These are phyloP conservation scores for Trichosporon coremiiforme DNA, from an alignment of 1,284 basidiomycete genomes.

Conservation along the genomic window DNA sequence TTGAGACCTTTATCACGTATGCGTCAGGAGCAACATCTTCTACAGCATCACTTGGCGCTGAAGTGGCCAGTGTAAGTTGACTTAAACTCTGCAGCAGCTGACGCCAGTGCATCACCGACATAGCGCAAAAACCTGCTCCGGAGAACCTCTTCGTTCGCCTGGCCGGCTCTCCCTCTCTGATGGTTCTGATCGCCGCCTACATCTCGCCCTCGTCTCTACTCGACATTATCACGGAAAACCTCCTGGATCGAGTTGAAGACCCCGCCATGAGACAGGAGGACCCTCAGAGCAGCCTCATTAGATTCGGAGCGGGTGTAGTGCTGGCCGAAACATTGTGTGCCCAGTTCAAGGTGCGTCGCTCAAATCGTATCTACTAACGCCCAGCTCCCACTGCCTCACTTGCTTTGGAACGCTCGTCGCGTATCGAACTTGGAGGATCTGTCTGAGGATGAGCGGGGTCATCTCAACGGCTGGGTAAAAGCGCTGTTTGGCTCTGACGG, in stretches of 20 bases:
- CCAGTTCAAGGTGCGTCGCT: conserved; percentile 40
- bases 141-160: conserved; percentile 45
- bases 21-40: conserved; percentile 36
- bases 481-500: conserved; percentile 55
- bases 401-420: conserved; percentile 45
- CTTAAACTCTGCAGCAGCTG: neutral
- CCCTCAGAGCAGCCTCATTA: conserved; percentile 51
- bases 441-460: conserved; percentile 42
- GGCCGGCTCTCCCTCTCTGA: conserved; percentile 37
- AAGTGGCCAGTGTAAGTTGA: conserved; percentile 39
- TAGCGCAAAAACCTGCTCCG: conserved; percentile 35
- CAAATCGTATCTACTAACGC: conserved; percentile 21
- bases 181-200: conserved; percentile 33
- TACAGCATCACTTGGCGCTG: conserved; percentile 32
- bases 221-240: conserved; percentile 32
- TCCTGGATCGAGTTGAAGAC: conserved; percentile 42
- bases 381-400: conserved; percentile 39
- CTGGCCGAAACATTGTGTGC: conserved; percentile 48
- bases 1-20: conserved; percentile 38
- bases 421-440: conserved; percentile 47
- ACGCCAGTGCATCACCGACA: conserved; percentile 34
- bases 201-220: conserved; percentile 36
- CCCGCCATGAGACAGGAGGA: conserved; percentile 42
- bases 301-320: conserved; percentile 54
- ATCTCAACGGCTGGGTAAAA: conserved; percentile 53